These are phyloP conservation scores for Haplosporangium gracile DNA, from an alignment of 192 early-diverging fungal species.

Conservation along the genomic window DNA sequence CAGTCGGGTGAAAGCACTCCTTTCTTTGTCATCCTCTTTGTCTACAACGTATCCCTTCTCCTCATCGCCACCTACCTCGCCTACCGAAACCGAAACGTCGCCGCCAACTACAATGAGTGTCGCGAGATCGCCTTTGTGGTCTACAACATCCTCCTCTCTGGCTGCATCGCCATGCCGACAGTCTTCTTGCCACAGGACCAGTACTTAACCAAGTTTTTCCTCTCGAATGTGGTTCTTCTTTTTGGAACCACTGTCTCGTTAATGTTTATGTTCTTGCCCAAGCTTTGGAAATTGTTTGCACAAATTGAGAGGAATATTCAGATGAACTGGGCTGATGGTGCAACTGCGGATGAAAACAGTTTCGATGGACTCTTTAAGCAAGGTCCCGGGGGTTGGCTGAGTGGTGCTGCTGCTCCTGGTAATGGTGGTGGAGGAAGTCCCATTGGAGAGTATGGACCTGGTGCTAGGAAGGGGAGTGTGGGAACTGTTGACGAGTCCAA, in stretches of 20 bases:
- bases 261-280: slow-evolving; percentile 63
- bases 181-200: slow-evolving; percentile 55
- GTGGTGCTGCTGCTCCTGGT: not conserved
- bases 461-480: slow-evolving; percentile 26
- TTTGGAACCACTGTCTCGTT: slow-evolving; percentile 65
- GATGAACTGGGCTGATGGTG: not conserved
- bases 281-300: slow-evolving; percentile 56
- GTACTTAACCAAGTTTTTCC: slow-evolving; percentile 63
- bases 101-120: slow-evolving; percentile 62
- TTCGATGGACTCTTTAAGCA: slow-evolving; percentile 25
- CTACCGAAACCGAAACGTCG: slow-evolving; percentile 58
- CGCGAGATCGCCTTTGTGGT: slow-evolving; percentile 63
- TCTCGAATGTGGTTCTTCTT: slow-evolving; percentile 57
- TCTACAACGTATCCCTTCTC: slow-evolving; percentile 54
- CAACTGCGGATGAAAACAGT: slow-evolving; percentile 13
- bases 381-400: slow-evolving; percentile 18
- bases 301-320: slow-evolving; percentile 13
- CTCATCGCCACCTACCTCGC: slow-evolving; percentile 39
- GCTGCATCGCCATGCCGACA: slow-evolving; percentile 48
- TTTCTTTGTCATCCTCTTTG: slow-evolving; percentile 43
- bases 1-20: slow-evolving; percentile 19
- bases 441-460: not conserved
- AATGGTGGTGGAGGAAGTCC: not conserved
- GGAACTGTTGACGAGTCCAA: slow-evolving; percentile 18
- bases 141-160: slow-evolving; percentile 57